A percentile compares a stretch with the other conserved stretches of the same genome.
These are phyloP conservation scores for Trametes elegans DNA, from an alignment of 768 basidiomycete genomes.

Conservation along the genomic window DNA sequence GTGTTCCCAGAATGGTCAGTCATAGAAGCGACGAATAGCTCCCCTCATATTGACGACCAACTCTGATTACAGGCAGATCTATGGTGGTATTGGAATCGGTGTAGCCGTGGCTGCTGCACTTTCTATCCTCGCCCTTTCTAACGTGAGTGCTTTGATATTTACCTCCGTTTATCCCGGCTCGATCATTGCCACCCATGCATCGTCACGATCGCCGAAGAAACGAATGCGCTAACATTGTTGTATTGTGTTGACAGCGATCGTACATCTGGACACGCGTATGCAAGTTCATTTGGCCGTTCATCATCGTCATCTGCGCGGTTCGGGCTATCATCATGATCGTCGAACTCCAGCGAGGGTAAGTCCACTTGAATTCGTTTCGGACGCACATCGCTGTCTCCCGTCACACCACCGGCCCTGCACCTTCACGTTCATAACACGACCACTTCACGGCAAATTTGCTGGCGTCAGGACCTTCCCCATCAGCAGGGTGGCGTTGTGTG, in stretches of 20 bases:
- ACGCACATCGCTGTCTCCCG: neutral
- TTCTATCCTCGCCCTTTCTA: constrained; percentile 58
- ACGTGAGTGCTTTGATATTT: constrained; percentile 42
- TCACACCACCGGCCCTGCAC: constrained; percentile 3
- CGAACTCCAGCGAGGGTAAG: constrained; percentile 66
- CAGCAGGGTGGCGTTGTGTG: constrained; percentile 12
- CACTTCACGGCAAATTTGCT: constrained; percentile 7
- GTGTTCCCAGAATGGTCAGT: constrained; percentile 61
- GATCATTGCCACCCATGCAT: neutral
- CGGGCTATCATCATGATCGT: constrained; percentile 74
- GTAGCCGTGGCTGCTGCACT: constrained; percentile 51
- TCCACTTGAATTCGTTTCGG: constrained; percentile 25
- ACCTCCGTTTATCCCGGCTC: constrained; percentile 1
- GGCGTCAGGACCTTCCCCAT: constrained; percentile 11
- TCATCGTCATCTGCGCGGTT: constrained; percentile 61
- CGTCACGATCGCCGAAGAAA: neutral
- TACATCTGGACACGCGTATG: constrained; percentile 64
- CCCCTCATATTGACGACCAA: neutral
- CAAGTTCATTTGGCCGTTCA: constrained; percentile 69
- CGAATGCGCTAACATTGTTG: neutral
- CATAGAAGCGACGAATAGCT: too few species aligned
- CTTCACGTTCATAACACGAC: constrained; percentile 13
- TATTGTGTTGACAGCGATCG: constrained; percentile 48
- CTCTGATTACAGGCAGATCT: constrained; percentile 51
- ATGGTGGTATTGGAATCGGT: constrained; percentile 61